phyloP scores from a whole-genome alignment of 2,329 filamentous ascomycete genomes.

The Penicillium brasilianum region DNA sequence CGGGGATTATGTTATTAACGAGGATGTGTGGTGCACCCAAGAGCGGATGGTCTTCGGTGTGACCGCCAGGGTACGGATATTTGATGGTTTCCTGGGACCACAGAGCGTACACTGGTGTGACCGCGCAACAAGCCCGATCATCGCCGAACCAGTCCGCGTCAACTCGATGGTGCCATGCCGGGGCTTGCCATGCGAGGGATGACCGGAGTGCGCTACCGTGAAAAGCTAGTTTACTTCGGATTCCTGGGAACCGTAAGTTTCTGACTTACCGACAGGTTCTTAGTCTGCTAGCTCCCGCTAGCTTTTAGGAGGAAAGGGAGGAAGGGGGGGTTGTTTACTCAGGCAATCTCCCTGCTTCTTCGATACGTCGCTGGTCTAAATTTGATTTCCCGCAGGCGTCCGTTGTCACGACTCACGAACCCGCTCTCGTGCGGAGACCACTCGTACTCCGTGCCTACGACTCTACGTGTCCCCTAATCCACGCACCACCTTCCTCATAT shows the following conservation, averaged over 20 bases:
- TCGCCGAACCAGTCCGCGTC: background rate
- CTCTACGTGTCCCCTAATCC: background rate
- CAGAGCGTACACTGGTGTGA: background rate
- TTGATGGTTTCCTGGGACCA: background rate
- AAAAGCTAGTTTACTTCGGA: conserved; percentile 19
- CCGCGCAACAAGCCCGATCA: background rate
- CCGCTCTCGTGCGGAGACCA: background rate
- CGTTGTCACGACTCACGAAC: background rate
- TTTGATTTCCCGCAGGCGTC: background rate
- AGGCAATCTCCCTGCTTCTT: background rate
- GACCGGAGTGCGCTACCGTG: conserved; percentile 14
- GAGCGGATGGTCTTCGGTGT: too few species aligned
- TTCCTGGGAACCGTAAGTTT: conserved; percentile 20
- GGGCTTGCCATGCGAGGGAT: conserved; percentile 19
- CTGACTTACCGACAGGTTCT: conserved; percentile 12
- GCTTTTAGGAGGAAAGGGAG: background rate
- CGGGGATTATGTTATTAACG: too few species aligned
- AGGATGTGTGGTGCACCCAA: too few species aligned
- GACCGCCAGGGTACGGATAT: too few species aligned
- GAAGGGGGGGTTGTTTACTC: background rate
- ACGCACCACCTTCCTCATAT: conserved; percentile 10
- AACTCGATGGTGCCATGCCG: background rate
- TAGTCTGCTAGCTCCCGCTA: background rate
- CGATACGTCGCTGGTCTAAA: background rate
- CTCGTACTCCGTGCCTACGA: conserved; percentile 10